Base-by-base conservation (phyloP, 2,329 filamentous ascomycete species). In the Fusarium heterosporum region DNA sequence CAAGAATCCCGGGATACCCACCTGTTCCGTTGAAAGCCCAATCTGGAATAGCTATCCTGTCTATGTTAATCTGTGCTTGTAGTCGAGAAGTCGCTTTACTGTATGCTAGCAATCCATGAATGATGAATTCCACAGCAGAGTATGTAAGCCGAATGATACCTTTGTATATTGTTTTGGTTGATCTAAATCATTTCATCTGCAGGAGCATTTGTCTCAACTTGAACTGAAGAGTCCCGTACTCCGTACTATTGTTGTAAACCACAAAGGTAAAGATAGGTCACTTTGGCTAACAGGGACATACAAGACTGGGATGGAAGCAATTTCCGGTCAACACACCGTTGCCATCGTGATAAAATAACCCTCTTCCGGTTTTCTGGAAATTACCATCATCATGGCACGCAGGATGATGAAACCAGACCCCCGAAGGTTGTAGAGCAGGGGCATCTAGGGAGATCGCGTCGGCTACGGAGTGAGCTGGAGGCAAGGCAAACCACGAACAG, bases 281-380 rank as follows among this genome's bases (percentile, higher is more conserved):
- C 55, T 47, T 58, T 6, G 22, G 60, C 55, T 26, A 60, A 28
- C 59, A 58, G 50, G 58, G 53, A 50, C 28, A 32, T 57, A 32
- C 54, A 57, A 67, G 36, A 55, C 63, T 52, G 34, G 43, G 57
- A 55, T 55, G 53, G 45, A 55, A 60, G 69, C 59, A 73, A 73
- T 73, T 62, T 73, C 71, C 71, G 69, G 53, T 42, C 34, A 54
- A 66, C 66, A 59, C 54, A 61, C 72, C 59, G 66, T 70, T 68
- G 69, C 55, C 58, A 53, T 73, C 60, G 69, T 48, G 63, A 55
- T 72, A 32, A 56, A 61, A 64, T 51, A 41, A 70, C 67, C 48
- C 56, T 55, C 39, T 49, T 47, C 48, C 57, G 48, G 68, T 53
- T 55, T 64, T 55, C 48, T 72, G 66, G 71, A 73, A 72, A 73